Conservation (phyloP, 306 rosid genomes). For the Vigna unguiculata region DNA sequence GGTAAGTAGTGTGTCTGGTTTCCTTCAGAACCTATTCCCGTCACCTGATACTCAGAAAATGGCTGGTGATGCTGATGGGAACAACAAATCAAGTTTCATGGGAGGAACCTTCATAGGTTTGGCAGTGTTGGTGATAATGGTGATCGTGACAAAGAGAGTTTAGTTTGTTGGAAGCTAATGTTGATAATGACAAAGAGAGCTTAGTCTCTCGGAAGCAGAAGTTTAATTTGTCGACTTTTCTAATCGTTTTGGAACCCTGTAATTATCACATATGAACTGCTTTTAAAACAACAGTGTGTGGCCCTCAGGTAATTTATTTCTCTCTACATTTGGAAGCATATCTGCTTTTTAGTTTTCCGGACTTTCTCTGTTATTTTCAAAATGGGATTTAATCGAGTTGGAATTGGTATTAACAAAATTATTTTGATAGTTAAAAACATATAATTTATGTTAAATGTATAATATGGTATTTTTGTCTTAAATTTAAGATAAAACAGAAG, state of each 20-base stretch:
- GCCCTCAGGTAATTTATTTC: background rate
- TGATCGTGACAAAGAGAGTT: slow-evolving; percentile 67
- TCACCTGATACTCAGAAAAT: slow-evolving; percentile 28
- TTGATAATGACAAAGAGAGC: slow-evolving; percentile 69
- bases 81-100: slow-evolving; percentile 23
- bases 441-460: too few species aligned
- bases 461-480: too few species aligned
- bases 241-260: background rate
- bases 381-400: too few species aligned
- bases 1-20: slow-evolving; percentile 54
- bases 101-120: slow-evolving; percentile 73
- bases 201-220: slow-evolving; percentile 37
- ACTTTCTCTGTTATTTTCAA: too few species aligned
- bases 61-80: slow-evolving; percentile 47
- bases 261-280: background rate
- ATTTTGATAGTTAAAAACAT: too few species aligned
- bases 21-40: slow-evolving; percentile 62
- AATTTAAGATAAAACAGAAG: too few species aligned
- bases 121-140: slow-evolving; percentile 67
- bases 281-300: background rate
- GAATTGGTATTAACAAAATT: too few species aligned
- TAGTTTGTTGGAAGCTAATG: slow-evolving; percentile 50
- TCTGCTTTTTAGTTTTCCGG: background rate
- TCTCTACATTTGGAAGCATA: background rate
- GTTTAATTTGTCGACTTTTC: slow-evolving; percentile 54